Percentiles rank a stretch among this genome's conserved stretches.
These are phyloP conservation scores for Obba rivulosa DNA, from an alignment of 768 basidiomycete genomes.

Conservation along the genomic window DNA sequence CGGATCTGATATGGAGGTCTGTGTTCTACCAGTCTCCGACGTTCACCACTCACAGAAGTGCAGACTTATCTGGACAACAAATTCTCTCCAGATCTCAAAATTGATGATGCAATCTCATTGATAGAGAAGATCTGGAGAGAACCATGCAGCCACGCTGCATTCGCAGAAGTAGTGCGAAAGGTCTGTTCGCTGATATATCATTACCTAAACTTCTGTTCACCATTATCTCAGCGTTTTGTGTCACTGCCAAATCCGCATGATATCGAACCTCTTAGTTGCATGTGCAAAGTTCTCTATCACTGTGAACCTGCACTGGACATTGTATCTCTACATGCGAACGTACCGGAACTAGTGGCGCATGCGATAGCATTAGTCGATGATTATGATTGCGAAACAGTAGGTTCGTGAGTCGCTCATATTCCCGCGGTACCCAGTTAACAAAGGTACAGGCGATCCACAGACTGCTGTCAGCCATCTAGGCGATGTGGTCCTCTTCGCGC, in stretches of 20 bases:
- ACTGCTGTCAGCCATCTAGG: slow-evolving; percentile 75
- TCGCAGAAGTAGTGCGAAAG: slow-evolving; percentile 52
- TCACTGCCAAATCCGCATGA: slow-evolving; percentile 48
- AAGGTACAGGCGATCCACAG: slow-evolving; percentile 69
- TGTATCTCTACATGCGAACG: slow-evolving; percentile 57
- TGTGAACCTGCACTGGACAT: slow-evolving; percentile 61
- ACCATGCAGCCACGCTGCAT: slow-evolving; percentile 47
- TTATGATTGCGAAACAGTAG: slow-evolving; percentile 78
- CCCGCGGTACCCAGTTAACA: neutral
- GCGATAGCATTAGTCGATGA: slow-evolving; percentile 59
- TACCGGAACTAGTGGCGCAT: slow-evolving; percentile 61
- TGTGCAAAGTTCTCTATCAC: slow-evolving; percentile 62
- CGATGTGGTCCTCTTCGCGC: slow-evolving; percentile 71
- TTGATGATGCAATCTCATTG: slow-evolving; percentile 31
- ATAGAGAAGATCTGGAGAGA: slow-evolving; percentile 48
- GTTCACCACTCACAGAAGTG: neutral
- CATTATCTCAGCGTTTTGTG: slow-evolving; percentile 50
- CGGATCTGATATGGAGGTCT: slow-evolving; percentile 55
- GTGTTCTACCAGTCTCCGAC: slow-evolving; percentile 4
- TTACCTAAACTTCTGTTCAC: neutral
- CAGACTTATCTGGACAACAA: slow-evolving; percentile 56
- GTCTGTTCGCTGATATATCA: slow-evolving; percentile 31
- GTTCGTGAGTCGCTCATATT: slow-evolving; percentile 36
- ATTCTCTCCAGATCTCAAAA: slow-evolving; percentile 43
- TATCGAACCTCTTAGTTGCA: slow-evolving; percentile 61